Evolutionary conservation across 208 protist species (phyloP), one percentile per base, ranked within the genome.

Genomic region (Trypanosomatidae sp.): DNA sequence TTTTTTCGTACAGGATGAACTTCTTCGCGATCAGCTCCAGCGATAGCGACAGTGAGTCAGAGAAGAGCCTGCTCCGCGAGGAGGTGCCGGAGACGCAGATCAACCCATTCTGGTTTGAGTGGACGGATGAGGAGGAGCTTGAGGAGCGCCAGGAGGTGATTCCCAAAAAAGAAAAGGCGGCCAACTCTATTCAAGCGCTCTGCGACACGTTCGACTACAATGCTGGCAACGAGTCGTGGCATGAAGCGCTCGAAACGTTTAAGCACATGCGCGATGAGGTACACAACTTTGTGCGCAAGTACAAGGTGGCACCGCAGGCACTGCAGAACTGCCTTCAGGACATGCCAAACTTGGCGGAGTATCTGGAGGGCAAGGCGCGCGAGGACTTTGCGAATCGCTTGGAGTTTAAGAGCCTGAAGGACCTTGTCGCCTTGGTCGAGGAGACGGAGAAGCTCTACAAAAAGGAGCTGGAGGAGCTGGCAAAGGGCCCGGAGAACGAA

Each of bases 71-170:
- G 30, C 68, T 83, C 30, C 73, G 80, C 43, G 84, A 90, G 62
- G 83, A 83, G 13, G 80, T 79, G 44, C 50, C 80, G n/a, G 84
- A 83, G 66, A 66, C 84, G 39, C 82, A 91, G 49, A 89, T 91
- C 67, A 82, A 89, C 69, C 71, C 87, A 15, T 84, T 82, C 72
- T 95, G 91, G 91, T 90, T 91, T 75, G 85, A 91, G 66, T 59
- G 84, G 52, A 91, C 90, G 47, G 88, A 95, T 66, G 88, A 91
- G 47, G 90, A 94, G 33, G 87, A 91, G 64, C 82, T 82, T 43
- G 85, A 91, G 58, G 91, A 90, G 62, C 60, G 77, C 44, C 72
- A 73, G 28, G 67, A 77, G 64, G 81, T 91, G 60, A 82, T 91
- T 10, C 85, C 89, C 7, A 81, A 82, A 43, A 80, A 89, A 71